Evolutionary conservation across 306 rosid species (phyloP), one percentile per base, ranked within the genome.

Genomic region (Quercus suber): DNA sequence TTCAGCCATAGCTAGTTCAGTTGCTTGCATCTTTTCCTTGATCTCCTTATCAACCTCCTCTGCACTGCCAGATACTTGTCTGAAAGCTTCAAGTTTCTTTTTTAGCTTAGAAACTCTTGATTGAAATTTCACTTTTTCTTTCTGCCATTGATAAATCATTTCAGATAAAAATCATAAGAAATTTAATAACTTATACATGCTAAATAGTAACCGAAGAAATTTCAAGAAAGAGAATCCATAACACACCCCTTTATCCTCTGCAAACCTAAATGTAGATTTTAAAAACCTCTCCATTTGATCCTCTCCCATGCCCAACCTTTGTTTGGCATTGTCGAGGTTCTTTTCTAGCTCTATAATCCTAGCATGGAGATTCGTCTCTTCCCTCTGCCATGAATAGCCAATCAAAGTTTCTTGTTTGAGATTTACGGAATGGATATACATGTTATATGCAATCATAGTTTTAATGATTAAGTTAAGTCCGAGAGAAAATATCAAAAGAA

Each of bases 1-100:
- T 25, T 25, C 27, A 25, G 27, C 27, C 27, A 25, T 1, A 25
- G 27, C 27, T 25, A 45, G 1, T 84, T 80, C 51, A 23, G 88
- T 80, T 65, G 77, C 88, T 14, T 88, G 82, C 78, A 89, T 64
- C 79, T 87, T 86, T 64, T 78, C 88, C 85, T 90, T 87, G 69
- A 85, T 73, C 71, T 25, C 27, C 27, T 1, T 25, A 1, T 25
- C 27, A 25, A 1, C 27, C 27, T 80, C 90, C 78, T 80, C 91
- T n/a, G 71, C 85, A 86, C 90, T 89, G 75, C 88, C 92, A 80
- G 90, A 75, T 51, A 86, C 81, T 78, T 92, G 97, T 82, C 86
- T 92, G 7, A 81, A 83, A 83, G 11, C 3, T 8, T 94, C 97
- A 20, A 94, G 90, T 81, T 86, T 61, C 73, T 85, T 85, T 84